These are phyloP conservation scores for Neoboletus subvelutipes DNA, from an alignment of 768 basidiomycete genomes.

Conservation along the genomic window DNA sequence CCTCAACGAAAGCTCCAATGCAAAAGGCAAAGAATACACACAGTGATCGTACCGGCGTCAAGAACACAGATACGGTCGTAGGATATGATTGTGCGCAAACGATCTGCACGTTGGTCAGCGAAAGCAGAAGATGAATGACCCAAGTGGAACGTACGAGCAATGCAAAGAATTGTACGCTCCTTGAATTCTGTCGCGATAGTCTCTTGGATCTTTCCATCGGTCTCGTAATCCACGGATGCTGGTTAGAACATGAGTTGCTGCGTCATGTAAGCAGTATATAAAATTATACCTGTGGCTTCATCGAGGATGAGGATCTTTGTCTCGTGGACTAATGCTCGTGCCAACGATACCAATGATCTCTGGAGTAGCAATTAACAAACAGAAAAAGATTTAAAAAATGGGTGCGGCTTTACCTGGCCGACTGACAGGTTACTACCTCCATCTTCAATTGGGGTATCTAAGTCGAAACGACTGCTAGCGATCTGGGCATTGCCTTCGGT, in stretches of 20 bases:
- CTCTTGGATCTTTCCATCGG: conserved; percentile 87
- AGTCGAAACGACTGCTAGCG: conserved; percentile 57
- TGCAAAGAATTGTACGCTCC: conserved; percentile 83
- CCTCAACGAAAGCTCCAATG: background rate
- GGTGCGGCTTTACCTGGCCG: conserved; percentile 38
- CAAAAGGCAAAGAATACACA: conserved; percentile 33
- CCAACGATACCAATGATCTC: conserved; percentile 83
- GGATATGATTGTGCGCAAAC: conserved; percentile 80
- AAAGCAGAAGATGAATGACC: background rate
- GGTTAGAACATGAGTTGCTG: background rate
- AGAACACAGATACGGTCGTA: conserved; percentile 91
- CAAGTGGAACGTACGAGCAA: conserved; percentile 61
- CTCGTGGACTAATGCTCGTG: conserved; percentile 86
- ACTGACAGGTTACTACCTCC: conserved; percentile 86
- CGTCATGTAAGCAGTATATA: background rate
- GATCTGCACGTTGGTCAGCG: conserved; percentile 46
- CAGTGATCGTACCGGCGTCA: conserved; percentile 73
- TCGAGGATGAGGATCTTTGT: conserved; percentile 84
- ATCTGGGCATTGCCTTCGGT: conserved; percentile 40
- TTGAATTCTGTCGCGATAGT: conserved; percentile 84
- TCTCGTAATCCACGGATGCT: conserved; percentile 89
- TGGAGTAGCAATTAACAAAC: conserved; percentile 41
- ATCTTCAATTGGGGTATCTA: conserved; percentile 83
- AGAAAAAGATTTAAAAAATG: background rate
- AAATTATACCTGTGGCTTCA: conserved; percentile 70